These are phyloP conservation scores for Malassezia slooffiae DNA, from an alignment of 1,284 basidiomycete species.

Conservation along the genomic window DNA sequence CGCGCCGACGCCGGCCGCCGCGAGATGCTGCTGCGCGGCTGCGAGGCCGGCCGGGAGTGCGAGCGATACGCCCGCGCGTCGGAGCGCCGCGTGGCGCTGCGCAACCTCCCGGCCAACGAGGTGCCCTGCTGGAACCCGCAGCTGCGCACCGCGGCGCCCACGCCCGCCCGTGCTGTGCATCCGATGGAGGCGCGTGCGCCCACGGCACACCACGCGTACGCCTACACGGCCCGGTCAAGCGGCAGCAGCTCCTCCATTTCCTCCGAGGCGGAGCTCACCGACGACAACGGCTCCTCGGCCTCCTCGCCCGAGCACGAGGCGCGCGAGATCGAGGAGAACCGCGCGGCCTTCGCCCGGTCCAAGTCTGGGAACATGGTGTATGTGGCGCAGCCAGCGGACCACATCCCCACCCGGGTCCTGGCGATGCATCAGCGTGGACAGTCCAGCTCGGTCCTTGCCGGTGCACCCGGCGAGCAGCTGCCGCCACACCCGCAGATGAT, in stretches of 20 bases:
- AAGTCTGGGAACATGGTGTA: conserved; percentile 3
- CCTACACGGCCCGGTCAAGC: conserved; percentile 14
- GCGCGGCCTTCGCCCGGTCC: conserved; percentile 10
- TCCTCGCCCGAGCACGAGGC: conserved; percentile 40
- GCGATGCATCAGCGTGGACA: neutral
- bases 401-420: neutral
- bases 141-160: conserved; percentile 17
- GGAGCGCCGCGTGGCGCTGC: conserved; percentile 38
- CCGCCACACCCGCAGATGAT: too few relatives aligned
- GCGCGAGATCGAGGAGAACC: conserved; percentile 34
- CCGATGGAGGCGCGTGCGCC: neutral
- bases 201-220: neutral
- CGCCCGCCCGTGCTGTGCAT: conserved; percentile 5
- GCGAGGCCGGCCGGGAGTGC: conserved; percentile 40
- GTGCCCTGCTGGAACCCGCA: conserved; percentile 41
- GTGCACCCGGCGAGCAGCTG: too few relatives aligned
- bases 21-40: conserved; percentile 43
- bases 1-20: conserved; percentile 39
- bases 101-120: conserved; percentile 36
- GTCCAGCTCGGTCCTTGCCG: too few relatives aligned
- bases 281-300: conserved; percentile 41
- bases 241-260: conserved; percentile 25
- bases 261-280: conserved; percentile 41
- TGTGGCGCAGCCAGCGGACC: neutral
- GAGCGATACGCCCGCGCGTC: conserved; percentile 40